These are phyloP conservation scores for Lasiodiplodia theobromae DNA, from an alignment of 2,329 filamentous ascomycete species.

Conservation along the genomic window DNA sequence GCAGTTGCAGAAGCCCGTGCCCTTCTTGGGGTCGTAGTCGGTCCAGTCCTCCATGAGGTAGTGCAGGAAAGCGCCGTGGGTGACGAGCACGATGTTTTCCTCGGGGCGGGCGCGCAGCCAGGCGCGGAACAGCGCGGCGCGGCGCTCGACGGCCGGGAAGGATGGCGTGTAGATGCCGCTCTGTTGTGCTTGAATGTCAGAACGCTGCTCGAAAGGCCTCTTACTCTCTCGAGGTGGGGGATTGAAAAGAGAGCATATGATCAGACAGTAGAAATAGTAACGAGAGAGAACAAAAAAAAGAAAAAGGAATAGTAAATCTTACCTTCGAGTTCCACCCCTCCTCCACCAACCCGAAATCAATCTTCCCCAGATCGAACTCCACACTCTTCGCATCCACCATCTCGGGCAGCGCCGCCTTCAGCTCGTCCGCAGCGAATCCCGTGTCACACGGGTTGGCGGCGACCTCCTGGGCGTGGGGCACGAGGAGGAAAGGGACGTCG, in stretches of 20 bases:
- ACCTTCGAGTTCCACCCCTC: slow-evolving; percentile 77
- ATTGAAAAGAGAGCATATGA: neutral
- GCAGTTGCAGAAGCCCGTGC: slow-evolving; percentile 48
- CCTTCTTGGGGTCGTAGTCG: slow-evolving; percentile 59
- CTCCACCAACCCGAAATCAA: slow-evolving; percentile 69
- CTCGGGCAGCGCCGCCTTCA: slow-evolving; percentile 58
- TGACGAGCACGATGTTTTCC: slow-evolving; percentile 77
- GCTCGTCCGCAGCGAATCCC: slow-evolving; percentile 64
- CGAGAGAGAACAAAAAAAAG: neutral
- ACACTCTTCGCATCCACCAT: slow-evolving; percentile 41
- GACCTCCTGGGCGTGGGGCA: slow-evolving; percentile 82
- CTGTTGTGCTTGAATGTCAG: slow-evolving; percentile 30
- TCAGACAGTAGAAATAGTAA: neutral
- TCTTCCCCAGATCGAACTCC: slow-evolving; percentile 56
- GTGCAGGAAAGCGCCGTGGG: slow-evolving; percentile 84
- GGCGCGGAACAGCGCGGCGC: slow-evolving; percentile 50
- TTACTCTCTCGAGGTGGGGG: neutral
- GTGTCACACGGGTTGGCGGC: slow-evolving; percentile 77
- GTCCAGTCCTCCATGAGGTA: slow-evolving; percentile 85
- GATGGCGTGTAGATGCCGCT: slow-evolving; percentile 43
- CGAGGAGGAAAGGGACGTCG: slow-evolving; percentile 60
- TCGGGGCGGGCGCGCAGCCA: slow-evolving; percentile 62
- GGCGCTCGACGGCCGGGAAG: slow-evolving; percentile 39
- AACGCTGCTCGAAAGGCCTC: neutral
- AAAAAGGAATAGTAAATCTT: slow-evolving; percentile 5